Conservation (phyloP, 2,329 filamentous ascomycete genomes). For the Stemphylium vesicarium region DNA sequence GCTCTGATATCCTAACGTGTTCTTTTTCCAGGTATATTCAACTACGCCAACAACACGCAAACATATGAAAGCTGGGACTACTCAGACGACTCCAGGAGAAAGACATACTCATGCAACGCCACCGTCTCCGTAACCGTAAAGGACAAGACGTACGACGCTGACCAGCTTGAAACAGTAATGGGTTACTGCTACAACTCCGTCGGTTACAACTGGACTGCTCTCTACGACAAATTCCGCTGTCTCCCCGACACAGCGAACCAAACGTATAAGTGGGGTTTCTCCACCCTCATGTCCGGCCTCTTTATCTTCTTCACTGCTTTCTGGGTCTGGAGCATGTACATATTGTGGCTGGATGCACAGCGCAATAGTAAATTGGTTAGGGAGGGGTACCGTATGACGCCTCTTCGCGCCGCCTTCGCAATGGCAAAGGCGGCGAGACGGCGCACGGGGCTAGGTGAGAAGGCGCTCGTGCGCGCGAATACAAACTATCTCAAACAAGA, state of each 20-base stretch:
- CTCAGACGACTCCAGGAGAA: background rate
- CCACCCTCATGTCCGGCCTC: conserved; percentile 40
- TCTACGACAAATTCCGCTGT: conserved; percentile 27
- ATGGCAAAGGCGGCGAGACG: conserved; percentile 32
- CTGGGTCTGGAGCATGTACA: conserved; percentile 45
- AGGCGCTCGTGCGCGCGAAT: conserved; percentile 26
- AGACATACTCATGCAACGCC: conserved; percentile 19
- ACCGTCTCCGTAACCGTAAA: conserved; percentile 18
- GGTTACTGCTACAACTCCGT: conserved; percentile 28
- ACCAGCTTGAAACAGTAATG: conserved; percentile 9
- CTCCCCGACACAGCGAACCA: conserved; percentile 36
- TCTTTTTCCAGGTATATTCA: conserved; percentile 5
- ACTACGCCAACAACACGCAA: conserved; percentile 19
- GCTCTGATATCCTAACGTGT: background rate
- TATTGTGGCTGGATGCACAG: conserved; percentile 45
- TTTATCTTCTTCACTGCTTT: conserved; percentile 40
- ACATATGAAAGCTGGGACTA: background rate
- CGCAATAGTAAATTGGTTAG: conserved; percentile 32
- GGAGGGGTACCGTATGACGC: conserved; percentile 39
- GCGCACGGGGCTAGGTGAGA: conserved; percentile 26
- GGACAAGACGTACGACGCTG: conserved; percentile 20
- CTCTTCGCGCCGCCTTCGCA: conserved; percentile 41
- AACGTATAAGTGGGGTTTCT: conserved; percentile 49
- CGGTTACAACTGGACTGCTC: conserved; percentile 14
- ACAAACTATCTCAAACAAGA: conserved; percentile 26